Percentiles rank a stretch among this genome's conserved stretches.
Evolutionary conservation across 2,329 filamentous ascomycete genomes (phyloP).

Genomic region (Fusarium irregulare): DNA sequence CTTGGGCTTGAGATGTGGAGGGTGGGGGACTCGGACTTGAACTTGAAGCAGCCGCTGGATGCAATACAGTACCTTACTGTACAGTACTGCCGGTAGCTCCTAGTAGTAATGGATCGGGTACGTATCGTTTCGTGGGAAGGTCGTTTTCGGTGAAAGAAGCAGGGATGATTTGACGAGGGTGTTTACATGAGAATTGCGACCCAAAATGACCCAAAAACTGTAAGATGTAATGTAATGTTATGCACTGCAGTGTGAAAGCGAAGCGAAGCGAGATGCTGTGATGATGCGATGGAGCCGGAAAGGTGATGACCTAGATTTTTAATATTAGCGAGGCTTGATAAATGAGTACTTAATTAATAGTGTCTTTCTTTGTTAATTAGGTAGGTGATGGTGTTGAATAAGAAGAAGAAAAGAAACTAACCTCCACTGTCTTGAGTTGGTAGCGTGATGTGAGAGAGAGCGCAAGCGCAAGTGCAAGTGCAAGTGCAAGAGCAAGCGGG

Average conservation of each 20-base stretch:
- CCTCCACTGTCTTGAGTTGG: conserved; percentile 7
- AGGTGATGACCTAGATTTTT: neutral
- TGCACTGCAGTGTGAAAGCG: neutral
- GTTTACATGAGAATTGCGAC: conserved; percentile 26
- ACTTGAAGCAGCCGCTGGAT: conserved; percentile 6
- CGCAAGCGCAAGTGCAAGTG: neutral
- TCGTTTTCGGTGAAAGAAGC: conserved; percentile 45
- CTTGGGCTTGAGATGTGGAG: conserved; percentile 23
- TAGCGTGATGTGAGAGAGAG: conserved; percentile 12
- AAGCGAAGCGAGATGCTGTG: neutral
- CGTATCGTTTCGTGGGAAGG: conserved; percentile 29
- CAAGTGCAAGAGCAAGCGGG: neutral
- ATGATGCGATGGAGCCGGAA: conserved; percentile 7
- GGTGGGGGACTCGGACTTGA: conserved; percentile 31
- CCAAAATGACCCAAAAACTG: conserved; percentile 13
- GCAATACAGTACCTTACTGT: neutral
- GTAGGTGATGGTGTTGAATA: conserved; percentile 30
- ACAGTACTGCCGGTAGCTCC: neutral
- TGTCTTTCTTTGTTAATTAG: conserved; percentile 23
- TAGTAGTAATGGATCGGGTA: conserved; percentile 18
- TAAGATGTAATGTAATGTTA: neutral
- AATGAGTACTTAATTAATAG: neutral
- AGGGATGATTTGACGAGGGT: conserved; percentile 44
- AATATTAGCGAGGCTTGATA: neutral
- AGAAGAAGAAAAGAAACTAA: conserved; percentile 19